Conservation (phyloP, 2,329 filamentous ascomycete species). For the Fusarium anthophilum region DNA sequence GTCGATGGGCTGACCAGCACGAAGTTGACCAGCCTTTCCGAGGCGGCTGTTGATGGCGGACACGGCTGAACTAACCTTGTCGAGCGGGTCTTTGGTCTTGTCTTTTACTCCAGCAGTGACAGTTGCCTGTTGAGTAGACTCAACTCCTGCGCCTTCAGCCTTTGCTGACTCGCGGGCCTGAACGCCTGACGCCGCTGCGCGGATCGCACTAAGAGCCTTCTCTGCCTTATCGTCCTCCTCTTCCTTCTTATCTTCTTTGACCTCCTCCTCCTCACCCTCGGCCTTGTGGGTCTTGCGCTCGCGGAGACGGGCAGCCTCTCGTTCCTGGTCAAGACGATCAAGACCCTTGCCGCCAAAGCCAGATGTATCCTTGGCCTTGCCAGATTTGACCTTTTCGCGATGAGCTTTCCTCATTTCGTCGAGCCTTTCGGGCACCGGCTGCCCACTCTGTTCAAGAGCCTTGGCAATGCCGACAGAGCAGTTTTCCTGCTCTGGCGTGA, state of each 20-base stretch:
- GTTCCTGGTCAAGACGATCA: constrained; percentile 89
- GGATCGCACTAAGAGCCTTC: constrained; percentile 72
- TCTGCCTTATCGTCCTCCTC: constrained; percentile 71
- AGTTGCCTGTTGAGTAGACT: constrained; percentile 54
- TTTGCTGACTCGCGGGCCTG: constrained; percentile 62
- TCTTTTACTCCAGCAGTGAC: constrained; percentile 65
- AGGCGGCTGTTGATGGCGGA: constrained; percentile 91
- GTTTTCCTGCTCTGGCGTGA: constrained; percentile 91
- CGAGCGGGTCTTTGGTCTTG: constrained; percentile 75
- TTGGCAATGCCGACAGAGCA: constrained; percentile 90
- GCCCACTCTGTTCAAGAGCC: constrained; percentile 90
- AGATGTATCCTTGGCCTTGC: constrained; percentile 87
- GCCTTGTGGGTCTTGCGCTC: constrained; percentile 92
- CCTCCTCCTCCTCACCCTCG: constrained; percentile 84
- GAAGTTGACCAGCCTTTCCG: constrained; percentile 87
- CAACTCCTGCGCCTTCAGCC: constrained; percentile 50
- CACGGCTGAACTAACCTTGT: constrained; percentile 90
- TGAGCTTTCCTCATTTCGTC: constrained; percentile 76
- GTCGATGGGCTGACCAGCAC: constrained; percentile 93
- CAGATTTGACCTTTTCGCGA: constrained; percentile 89
- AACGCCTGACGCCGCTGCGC: constrained; percentile 68
- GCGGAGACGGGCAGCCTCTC: constrained; percentile 84
- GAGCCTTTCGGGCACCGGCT: constrained; percentile 78
- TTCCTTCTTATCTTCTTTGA: constrained; percentile 80
- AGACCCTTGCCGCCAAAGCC: constrained; percentile 96